phyloP scores from a whole-genome alignment of 495 filamentous ascomycete genomes.

The Aspergillus kassunensis region DNA sequence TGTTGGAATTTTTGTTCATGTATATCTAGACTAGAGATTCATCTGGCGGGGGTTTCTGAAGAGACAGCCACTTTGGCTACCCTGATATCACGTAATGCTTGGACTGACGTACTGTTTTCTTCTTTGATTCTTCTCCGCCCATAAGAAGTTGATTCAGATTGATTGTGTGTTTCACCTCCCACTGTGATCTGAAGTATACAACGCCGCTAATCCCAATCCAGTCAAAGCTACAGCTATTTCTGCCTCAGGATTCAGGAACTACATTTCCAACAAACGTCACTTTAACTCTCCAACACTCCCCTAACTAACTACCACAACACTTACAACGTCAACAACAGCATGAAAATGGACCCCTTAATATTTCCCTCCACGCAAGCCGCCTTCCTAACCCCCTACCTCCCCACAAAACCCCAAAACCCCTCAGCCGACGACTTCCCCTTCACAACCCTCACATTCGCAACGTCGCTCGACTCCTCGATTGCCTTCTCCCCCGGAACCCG shows the following conservation, averaged over 20 bases:
- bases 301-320: too few species aligned
- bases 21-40: too few species aligned
- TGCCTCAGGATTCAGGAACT: not conserved
- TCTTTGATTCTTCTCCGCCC: too few species aligned
- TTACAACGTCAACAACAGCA: not conserved
- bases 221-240: not conserved
- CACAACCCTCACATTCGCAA: slow-evolving; percentile 86
- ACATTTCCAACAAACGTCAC: not conserved
- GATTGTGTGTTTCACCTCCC: too few species aligned
- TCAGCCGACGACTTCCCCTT: slow-evolving; percentile 33
- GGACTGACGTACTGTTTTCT: too few species aligned
- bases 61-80: too few species aligned
- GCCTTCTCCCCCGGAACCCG: slow-evolving; percentile 68
- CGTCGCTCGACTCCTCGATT: slow-evolving; percentile 76
- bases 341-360: slow-evolving; percentile 28
- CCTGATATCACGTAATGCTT: too few species aligned
- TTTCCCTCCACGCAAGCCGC: slow-evolving; percentile 34
- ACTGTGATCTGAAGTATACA: not conserved
- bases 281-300: not conserved
- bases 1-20: too few species aligned
- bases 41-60: too few species aligned
- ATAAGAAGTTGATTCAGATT: too few species aligned
- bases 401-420: not conserved
- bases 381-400: slow-evolving; percentile 45
- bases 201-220: not conserved